Evolutionary conservation across 2,329 filamentous ascomycete species (phyloP).

Genomic region (Colletotrichum tabaci): DNA sequence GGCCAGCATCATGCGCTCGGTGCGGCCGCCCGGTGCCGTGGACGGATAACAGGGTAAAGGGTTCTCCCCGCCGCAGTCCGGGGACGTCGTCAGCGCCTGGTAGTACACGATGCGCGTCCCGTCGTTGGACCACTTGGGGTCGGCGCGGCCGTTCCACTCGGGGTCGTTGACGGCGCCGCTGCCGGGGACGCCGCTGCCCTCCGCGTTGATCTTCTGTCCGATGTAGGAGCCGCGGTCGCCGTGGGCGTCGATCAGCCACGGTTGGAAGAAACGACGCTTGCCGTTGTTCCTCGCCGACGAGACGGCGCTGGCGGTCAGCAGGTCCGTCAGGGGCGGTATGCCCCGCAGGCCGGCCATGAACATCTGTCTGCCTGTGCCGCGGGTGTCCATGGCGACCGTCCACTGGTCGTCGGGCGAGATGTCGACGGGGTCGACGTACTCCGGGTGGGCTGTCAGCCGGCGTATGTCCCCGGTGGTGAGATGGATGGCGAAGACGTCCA

Average conservation of each 20-base stretch:
- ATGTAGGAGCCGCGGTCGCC: constrained; percentile 59
- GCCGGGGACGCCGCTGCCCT: constrained; percentile 45
- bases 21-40: constrained; percentile 53
- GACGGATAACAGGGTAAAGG: constrained; percentile 56
- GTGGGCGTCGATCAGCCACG: constrained; percentile 56
- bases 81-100: constrained; percentile 53
- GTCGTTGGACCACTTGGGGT: constrained; percentile 57
- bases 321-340: constrained; percentile 55
- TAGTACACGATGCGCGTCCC: constrained; percentile 58
- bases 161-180: constrained; percentile 55
- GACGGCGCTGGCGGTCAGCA: constrained; percentile 48
- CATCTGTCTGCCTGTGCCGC: constrained; percentile 55
- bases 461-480: constrained; percentile 54
- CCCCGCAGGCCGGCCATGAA: constrained; percentile 53
- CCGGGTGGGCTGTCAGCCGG: constrained; percentile 56
- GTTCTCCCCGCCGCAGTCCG: constrained; percentile 58
- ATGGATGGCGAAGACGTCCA: constrained; percentile 57
- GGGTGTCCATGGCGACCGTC: constrained; percentile 57
- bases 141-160: constrained; percentile 60
- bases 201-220: constrained; percentile 57
- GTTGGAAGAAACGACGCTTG: constrained; percentile 58
- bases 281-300: constrained; percentile 60
- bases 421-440: constrained; percentile 57
- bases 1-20: constrained; percentile 58
- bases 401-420: constrained; percentile 57